Conservation (phyloP, 305 asterid species). For the Ruellia speciosa region DNA sequence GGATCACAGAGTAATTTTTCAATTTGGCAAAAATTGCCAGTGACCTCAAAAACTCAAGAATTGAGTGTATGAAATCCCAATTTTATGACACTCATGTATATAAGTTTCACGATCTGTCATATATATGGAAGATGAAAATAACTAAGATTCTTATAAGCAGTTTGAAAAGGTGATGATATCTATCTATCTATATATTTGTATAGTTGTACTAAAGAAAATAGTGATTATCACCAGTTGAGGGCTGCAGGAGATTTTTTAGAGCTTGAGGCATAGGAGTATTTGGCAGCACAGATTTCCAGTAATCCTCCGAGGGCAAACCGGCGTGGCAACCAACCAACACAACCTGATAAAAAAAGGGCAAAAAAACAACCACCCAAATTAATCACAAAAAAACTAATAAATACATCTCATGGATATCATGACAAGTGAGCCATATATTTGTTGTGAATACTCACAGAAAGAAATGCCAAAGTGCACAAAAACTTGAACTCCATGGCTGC, state of each 20-base stretch:
- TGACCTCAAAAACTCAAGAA: no score
- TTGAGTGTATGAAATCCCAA: no score
- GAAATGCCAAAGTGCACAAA: slow-evolving; percentile 33
- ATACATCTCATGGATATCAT: not conserved
- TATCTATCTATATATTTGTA: not conserved
- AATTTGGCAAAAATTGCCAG: no score
- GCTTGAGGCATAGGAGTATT: slow-evolving; percentile 66
- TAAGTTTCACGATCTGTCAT: no score
- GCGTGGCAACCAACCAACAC: slow-evolving; percentile 56
- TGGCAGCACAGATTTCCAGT: slow-evolving; percentile 68
- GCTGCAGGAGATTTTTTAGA: slow-evolving; percentile 42
- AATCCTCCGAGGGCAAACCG: slow-evolving; percentile 41
- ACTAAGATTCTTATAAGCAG: no score
- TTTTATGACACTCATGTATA: no score
- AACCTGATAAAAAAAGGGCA: slow-evolving; percentile 32
- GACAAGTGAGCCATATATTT: not conserved
- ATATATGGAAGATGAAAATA: no score
- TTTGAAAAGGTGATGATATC: no score
- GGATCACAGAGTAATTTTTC: no score
- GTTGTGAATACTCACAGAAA: slow-evolving; percentile 45
- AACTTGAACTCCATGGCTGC: slow-evolving; percentile 43
- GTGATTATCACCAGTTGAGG: slow-evolving; percentile 26
- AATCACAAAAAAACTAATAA: not conserved
- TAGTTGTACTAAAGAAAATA: not conserved
- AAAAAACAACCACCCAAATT: not conserved